Evolutionary conservation across 208 protist genomes (phyloP).

Genomic region (Leishmania guyanensis): DNA sequence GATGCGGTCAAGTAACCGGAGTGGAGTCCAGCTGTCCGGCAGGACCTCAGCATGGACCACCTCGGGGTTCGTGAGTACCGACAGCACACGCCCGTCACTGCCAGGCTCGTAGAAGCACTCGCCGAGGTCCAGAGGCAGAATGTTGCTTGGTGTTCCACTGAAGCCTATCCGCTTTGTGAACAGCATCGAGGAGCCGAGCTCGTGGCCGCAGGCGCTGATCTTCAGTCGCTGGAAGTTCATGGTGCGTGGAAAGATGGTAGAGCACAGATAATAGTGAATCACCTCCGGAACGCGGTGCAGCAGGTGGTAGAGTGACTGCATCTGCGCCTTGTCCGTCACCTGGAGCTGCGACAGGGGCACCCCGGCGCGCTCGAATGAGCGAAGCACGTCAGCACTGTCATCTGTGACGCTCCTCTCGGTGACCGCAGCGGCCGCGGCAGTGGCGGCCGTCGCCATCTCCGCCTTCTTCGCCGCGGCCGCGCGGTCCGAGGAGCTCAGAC

Average conservation of each 20-base stretch:
- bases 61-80: constrained; percentile 85
- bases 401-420: not conserved
- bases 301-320: constrained; percentile 59
- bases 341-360: constrained; percentile 91
- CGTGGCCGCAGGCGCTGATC: constrained; percentile 95
- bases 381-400: constrained; percentile 20
- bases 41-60: constrained; percentile 72
- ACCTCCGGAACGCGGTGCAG: constrained; percentile 78
- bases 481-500: constrained; percentile 45
- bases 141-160: constrained; percentile 94
- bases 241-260: constrained; percentile 82
- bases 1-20: constrained; percentile 89
- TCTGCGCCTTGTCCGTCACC: constrained; percentile 66
- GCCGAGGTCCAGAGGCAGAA: constrained; percentile 94
- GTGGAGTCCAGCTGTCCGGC: constrained; percentile 86
- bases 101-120: constrained; percentile 94
- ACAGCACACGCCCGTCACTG: constrained; percentile 93
- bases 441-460: not conserved
- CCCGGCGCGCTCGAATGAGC: constrained; percentile 44
- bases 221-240: constrained; percentile 93
- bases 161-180: constrained; percentile 94
- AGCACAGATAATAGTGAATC: constrained; percentile 88
- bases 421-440: not conserved
- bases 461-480: constrained; percentile 20
- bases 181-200: constrained; percentile 94